phyloP scores from a whole-genome alignment of 805 yeast genomes.

The Candida mattraensis region DNA sequence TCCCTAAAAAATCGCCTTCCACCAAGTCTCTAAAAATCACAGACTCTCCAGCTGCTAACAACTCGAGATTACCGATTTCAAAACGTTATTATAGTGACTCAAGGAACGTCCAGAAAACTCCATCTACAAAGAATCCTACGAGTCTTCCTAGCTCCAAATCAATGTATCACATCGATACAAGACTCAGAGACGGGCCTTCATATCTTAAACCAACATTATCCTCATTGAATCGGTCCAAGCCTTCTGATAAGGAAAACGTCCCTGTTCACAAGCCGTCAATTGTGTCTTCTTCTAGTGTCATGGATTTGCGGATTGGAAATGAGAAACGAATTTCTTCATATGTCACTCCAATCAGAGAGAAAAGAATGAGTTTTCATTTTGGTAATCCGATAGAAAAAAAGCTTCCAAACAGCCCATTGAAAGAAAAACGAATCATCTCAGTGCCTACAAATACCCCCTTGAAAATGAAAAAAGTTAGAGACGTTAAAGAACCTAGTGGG shows the following conservation, averaged over 20 bases:
- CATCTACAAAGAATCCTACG: conserved; percentile 6
- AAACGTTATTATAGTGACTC: conserved; percentile 18
- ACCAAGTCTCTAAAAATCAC: conserved; percentile 12
- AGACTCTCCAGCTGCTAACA: conserved; percentile 7
- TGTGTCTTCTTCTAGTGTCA: conserved; percentile 6
- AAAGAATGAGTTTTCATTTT: too few species aligned
- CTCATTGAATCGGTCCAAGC: conserved; percentile 14
- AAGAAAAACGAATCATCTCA: conserved; percentile 14
- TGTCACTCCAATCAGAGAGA: too few species aligned
- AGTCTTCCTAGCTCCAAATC: conserved; percentile 12
- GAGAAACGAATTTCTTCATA: too few species aligned
- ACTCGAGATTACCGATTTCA: conserved; percentile 20
- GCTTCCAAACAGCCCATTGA: not conserved
- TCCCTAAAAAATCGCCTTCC: conserved; percentile 27
- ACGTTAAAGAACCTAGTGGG: not conserved
- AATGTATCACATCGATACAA: conserved; percentile 10
- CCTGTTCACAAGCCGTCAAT: conserved; percentile 5
- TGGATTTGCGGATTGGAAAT: conserved; percentile 3
- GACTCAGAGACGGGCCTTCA: conserved; percentile 14
- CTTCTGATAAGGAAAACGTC: conserved; percentile 21
- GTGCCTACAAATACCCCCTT: conserved; percentile 1
- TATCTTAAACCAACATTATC: conserved; percentile 24
- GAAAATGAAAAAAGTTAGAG: conserved; percentile 1
- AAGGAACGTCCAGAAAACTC: conserved; percentile 4
- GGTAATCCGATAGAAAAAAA: conserved; percentile 3